Evolutionary conservation across 352 stramenopile species (phyloP).

Genomic region (Globisporangium splendens): DNA sequence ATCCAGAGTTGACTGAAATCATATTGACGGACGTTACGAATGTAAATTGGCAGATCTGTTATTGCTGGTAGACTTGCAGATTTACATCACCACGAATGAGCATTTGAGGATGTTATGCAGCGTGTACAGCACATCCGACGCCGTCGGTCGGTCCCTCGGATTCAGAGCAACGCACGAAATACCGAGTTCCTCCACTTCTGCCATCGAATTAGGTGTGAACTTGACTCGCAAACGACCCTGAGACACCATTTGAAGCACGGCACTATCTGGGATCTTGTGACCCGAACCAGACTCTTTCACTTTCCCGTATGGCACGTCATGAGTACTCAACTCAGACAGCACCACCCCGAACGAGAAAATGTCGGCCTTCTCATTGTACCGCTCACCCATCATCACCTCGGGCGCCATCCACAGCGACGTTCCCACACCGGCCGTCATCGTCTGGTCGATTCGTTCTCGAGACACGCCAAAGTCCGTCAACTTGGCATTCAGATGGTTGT

Average conservation of each 20-base stretch:
- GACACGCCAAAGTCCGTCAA: constrained; percentile 58
- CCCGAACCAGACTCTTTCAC: constrained; percentile 4
- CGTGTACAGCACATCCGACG: constrained; percentile 29
- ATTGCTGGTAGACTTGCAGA: too few relatives aligned
- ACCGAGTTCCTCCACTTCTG: constrained; percentile 28
- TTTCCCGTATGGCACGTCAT: constrained; percentile 24
- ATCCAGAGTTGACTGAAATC: too few relatives aligned
- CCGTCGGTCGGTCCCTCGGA: constrained; percentile 36
- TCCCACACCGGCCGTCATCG: constrained; percentile 40
- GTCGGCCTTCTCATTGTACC: constrained; percentile 39
- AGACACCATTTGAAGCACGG: too few relatives aligned
- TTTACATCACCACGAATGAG: too few relatives aligned
- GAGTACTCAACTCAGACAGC: constrained; percentile 12
- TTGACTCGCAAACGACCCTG: background rate
- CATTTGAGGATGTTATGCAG: constrained; percentile 20
- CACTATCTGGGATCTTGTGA: too few relatives aligned
- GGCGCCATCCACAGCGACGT: constrained; percentile 46
- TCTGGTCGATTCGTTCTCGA: constrained; percentile 29
- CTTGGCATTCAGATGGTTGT: constrained; percentile 29
- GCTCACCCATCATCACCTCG: constrained; percentile 45
- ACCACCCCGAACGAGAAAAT: too few relatives aligned
- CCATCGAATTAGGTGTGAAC: background rate
- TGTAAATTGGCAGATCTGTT: too few relatives aligned
- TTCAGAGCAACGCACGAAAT: constrained; percentile 41
- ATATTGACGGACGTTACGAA: too few relatives aligned